phyloP scores from a whole-genome alignment of 225 moss, liverwort and hornwort genomes.

The Rhytidiadelphus loreus region DNA sequence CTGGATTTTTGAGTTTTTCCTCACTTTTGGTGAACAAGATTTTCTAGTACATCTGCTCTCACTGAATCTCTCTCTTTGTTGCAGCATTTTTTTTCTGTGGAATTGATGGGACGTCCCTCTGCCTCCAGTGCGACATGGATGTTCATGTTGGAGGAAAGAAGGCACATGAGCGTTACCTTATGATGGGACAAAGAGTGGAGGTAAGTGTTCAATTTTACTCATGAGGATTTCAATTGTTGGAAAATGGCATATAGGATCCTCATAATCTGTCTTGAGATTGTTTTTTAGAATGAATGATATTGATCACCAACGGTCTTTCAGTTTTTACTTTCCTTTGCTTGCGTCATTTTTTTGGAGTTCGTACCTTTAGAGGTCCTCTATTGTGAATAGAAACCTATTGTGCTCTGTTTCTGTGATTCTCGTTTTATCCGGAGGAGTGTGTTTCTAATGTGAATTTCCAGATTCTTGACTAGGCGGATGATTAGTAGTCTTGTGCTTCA shows the following conservation, averaged over 20 bases:
- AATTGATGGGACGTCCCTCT: constrained; percentile 93
- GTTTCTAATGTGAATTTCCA: neutral
- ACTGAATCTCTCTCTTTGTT: neutral
- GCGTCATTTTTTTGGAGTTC: neutral
- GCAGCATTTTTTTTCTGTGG: constrained; percentile 98
- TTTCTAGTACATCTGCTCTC: neutral
- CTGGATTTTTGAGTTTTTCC: neutral
- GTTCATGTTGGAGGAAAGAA: constrained; percentile 94
- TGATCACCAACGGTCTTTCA: neutral
- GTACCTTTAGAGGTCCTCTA: neutral
- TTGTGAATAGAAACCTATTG: neutral
- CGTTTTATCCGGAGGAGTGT: neutral
- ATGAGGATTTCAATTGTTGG: neutral
- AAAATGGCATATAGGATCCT: neutral
- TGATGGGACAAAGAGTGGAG: constrained; percentile 96
- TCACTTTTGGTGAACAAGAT: neutral
- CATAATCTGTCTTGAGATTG: neutral
- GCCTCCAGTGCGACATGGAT: constrained; percentile 96
- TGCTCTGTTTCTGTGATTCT: neutral
- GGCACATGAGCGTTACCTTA: constrained; percentile 80
- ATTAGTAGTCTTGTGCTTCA: neutral
- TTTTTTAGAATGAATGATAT: neutral
- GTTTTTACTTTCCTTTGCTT: neutral
- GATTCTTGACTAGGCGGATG: constrained; percentile 1
- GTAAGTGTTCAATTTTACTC: constrained; percentile 14